Base-by-base conservation (phyloP, 192 early-diverging fungal species). In the Entophlyctis helioformis region DNA sequence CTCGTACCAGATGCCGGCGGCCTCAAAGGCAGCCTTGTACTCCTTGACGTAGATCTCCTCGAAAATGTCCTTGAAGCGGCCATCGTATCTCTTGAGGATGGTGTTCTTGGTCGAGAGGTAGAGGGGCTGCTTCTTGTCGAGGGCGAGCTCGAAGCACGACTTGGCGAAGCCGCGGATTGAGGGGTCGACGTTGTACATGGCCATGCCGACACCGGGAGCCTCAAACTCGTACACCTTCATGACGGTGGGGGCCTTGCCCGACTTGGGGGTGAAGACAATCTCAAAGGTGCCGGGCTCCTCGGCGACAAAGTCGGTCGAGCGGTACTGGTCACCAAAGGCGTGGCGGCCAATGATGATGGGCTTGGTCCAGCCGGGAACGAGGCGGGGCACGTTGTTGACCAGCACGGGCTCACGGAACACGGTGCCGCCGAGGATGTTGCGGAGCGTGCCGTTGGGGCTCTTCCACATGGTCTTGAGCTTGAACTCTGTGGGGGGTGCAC, bases 321-420 rank as follows among this genome's bases (percentile, higher is more conserved):
- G 75, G 84, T 98, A 98, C 88, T 86, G 94, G 70, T 98, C 94
- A 57, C 94, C 94, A 53, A 86, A 89, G 42, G 94, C 94, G 48
- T 98, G 94, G 57, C 94, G 82, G 31, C 90, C 94, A 62, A 98
- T 85, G 50, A 91, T 69, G 61, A 97, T 97, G 49, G 93, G 89
- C 57, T 90, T 74, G 38, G 82, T 91, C 89, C 89, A 93, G 18
- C 84, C 85, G 13, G 93, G 91, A 26, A 98, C 87, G 45, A 98
- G 55, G 35, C 86, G 69, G 13, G 94, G 94, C 34, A 98, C 77
- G 51, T 84, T 91, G 42, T 85, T 81, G 51, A 95, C 71, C 42
- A 98, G 64, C 56, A 98, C 96, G 11, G 94, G 94, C 61, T 95
- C 94, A 60, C 94, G 84, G 83, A 98, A 98, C 5, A 98, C 89